Percentiles rank a stretch among this genome's conserved stretches.
phyloP scores from a whole-genome alignment of 108 stramenopile species.

The Cyclotella baltica region DNA sequence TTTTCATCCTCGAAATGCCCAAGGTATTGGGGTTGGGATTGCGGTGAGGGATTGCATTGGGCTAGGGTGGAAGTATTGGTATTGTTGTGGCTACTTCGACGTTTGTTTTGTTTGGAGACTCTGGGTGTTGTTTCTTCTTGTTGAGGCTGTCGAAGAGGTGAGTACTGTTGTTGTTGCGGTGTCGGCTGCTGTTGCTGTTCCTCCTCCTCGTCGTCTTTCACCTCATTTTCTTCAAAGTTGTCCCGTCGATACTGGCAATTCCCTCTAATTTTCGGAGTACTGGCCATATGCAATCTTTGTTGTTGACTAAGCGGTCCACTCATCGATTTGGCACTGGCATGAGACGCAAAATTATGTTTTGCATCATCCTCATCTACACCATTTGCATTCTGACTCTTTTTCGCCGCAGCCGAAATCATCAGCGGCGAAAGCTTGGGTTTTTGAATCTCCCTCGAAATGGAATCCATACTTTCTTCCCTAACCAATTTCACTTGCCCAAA shows the following conservation, averaged over 20 bases:
- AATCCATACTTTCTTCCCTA: not conserved
- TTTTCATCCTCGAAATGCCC: slow-evolving; percentile 4
- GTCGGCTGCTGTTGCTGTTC: not conserved
- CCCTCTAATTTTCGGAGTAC: slow-evolving; percentile 46
- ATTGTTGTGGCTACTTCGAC: not conserved
- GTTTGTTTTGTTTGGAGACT: not conserved
- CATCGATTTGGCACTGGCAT: not conserved
- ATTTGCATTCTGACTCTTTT: not conserved
- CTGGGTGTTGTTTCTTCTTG: not conserved
- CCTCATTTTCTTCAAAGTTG: slow-evolving; percentile 8
- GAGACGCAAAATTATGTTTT: not conserved
- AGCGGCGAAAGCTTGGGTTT: not conserved
- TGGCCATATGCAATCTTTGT: slow-evolving; percentile 33
- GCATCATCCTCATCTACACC: not conserved
- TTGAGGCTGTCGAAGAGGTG: not conserved
- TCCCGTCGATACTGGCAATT: slow-evolving; percentile 28
- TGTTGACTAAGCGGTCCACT: not conserved
- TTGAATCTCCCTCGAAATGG: not conserved
- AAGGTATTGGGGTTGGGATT: slow-evolving; percentile 6
- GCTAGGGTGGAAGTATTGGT: not conserved
- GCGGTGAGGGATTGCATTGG: not conserved
- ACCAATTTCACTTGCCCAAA: not conserved
- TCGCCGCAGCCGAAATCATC: not conserved
- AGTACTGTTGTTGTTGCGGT: not conserved
- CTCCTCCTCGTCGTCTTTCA: not conserved